Conservation (phyloP, 2,329 filamentous ascomycete genomes). For the Cryphonectria naterciae region DNA sequence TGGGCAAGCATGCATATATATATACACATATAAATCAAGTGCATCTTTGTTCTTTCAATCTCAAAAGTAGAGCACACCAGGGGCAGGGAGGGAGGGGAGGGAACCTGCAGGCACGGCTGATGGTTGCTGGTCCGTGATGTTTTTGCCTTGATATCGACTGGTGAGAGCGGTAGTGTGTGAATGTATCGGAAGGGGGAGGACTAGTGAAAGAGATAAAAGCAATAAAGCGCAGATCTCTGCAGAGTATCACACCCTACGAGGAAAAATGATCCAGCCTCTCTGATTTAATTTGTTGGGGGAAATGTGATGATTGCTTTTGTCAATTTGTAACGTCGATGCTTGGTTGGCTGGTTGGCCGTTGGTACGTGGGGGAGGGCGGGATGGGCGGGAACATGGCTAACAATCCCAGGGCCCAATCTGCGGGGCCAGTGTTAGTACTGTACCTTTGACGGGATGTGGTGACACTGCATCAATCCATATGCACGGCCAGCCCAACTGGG, state of each 20-base stretch:
- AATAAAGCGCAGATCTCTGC: not conserved
- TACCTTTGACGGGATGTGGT: not conserved
- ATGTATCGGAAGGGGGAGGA: not conserved
- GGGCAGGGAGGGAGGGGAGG: too few relatives aligned
- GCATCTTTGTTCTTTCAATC: slow-evolving; percentile 7
- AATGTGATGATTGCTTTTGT: not conserved
- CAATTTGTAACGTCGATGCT: not conserved
- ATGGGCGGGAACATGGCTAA: not conserved
- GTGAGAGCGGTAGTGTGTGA: not conserved
- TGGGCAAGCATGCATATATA: slow-evolving; percentile 14
- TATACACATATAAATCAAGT: slow-evolving; percentile 18
- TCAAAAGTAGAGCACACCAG: not conserved
- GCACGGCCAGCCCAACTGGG: not conserved
- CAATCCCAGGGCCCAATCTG: not conserved
- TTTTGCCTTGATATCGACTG: not conserved
- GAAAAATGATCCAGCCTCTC: not conserved
- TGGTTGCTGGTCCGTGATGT: not conserved
- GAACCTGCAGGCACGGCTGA: not conserved
- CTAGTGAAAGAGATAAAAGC: too few relatives aligned
- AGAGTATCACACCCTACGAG: not conserved
- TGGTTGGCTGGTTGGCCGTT: not conserved
- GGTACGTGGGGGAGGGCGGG: too few relatives aligned
- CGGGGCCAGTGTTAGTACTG: not conserved
- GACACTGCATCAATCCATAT: not conserved
- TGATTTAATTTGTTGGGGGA: too few relatives aligned